Percentiles rank a stretch among this genome's conserved stretches.
Conservation (phyloP, 2,329 filamentous ascomycete genomes). For the Verticillium longisporum region DNA sequence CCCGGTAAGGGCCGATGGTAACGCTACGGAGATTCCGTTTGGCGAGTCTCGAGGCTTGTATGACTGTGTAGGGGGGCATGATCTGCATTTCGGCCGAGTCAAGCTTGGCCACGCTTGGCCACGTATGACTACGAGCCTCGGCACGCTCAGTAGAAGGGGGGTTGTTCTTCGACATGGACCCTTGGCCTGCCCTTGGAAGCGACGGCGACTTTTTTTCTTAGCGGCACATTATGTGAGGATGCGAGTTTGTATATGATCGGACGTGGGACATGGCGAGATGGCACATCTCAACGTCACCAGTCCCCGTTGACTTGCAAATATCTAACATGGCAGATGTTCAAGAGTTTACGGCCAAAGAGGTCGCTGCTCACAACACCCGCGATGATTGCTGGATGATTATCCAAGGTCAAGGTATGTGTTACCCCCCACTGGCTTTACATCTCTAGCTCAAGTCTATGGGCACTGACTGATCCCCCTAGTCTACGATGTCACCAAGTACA, state of each 20-base stretch:
- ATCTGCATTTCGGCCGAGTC: neutral
- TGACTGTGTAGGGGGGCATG: neutral
- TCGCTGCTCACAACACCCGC: constrained; percentile 40
- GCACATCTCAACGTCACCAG: neutral
- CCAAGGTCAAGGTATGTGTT: constrained; percentile 41
- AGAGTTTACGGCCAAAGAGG: constrained; percentile 29
- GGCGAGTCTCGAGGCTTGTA: neutral
- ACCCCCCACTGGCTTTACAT: neutral
- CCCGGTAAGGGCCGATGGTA: neutral
- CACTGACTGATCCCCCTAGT: constrained; percentile 27
- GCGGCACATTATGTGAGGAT: too few relatives aligned
- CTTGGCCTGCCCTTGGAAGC: neutral
- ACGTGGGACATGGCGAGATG: neutral
- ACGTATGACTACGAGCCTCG: neutral
- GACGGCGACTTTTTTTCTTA: neutral
- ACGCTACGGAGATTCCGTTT: neutral
- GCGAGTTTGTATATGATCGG: neutral
- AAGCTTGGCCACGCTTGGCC: neutral
- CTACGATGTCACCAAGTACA: constrained; percentile 51
- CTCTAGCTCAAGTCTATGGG: neutral
- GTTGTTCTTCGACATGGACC: neutral
- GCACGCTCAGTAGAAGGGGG: neutral
- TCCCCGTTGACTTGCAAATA: too few relatives aligned
- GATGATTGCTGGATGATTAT: constrained; percentile 48
- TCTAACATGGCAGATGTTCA: constrained; percentile 10